These are phyloP conservation scores for Blastobotrys raffinosifermentans DNA, from an alignment of 1,139 yeast genomes.

Conservation along the genomic window DNA sequence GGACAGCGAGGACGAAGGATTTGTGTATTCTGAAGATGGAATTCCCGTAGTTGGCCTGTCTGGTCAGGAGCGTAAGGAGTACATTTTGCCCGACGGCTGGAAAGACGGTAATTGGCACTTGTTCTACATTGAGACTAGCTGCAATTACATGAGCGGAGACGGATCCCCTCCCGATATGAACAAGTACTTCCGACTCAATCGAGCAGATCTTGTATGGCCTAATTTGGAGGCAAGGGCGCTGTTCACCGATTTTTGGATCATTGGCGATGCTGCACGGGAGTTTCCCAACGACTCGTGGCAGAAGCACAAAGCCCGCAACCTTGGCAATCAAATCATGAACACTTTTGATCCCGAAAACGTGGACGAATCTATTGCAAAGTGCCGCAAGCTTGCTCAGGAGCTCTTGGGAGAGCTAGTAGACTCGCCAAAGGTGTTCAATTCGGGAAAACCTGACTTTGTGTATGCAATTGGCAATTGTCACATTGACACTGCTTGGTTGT, in stretches of 20 bases:
- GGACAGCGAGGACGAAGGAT: slow-evolving; percentile 84
- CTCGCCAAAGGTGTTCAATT: slow-evolving; percentile 51
- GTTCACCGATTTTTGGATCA: slow-evolving; percentile 76
- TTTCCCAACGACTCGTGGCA: slow-evolving; percentile 71
- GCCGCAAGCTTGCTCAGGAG: slow-evolving; percentile 61
- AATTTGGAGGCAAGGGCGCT: slow-evolving; percentile 74
- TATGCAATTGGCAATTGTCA: slow-evolving; percentile 92
- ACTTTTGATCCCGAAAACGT: slow-evolving; percentile 55
- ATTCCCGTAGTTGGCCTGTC: slow-evolving; percentile 76
- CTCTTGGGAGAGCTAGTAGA: slow-evolving; percentile 63
- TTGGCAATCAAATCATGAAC: slow-evolving; percentile 78
- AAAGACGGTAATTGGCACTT: slow-evolving; percentile 39
- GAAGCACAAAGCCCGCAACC: slow-evolving; percentile 71
- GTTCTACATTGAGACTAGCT: slow-evolving; percentile 83
- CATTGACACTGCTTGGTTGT: slow-evolving; percentile 95
- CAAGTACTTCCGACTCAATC: slow-evolving; percentile 57
- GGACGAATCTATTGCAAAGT: slow-evolving; percentile 44
- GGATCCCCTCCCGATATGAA: slow-evolving; percentile 64
- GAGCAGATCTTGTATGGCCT: slow-evolving; percentile 78
- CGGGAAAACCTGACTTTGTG: slow-evolving; percentile 38
- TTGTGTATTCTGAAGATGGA: slow-evolving; percentile 64
- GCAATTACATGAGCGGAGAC: slow-evolving; percentile 93
- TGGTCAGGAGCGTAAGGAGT: slow-evolving; percentile 79
- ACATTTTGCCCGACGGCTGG: slow-evolving; percentile 57
- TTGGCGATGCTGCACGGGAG: slow-evolving; percentile 89